Base-by-base conservation (phyloP, 371 early-diverging fungal genomes). In the Haplosporangium sp. region DNA sequence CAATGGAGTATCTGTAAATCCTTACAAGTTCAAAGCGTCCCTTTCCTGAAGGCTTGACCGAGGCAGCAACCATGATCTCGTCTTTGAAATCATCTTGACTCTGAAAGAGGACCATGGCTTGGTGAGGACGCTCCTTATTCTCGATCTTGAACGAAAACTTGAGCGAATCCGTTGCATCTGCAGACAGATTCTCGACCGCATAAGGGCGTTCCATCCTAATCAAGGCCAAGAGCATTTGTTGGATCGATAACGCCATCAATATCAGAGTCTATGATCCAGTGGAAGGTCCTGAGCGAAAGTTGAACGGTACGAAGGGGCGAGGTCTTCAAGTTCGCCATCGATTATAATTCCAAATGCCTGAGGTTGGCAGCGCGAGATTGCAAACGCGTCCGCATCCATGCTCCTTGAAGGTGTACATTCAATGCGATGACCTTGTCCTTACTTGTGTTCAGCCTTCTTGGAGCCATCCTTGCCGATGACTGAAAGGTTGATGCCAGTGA, bases 61-160 rank as follows among this genome's bases (percentile, higher is more conserved):
- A 57, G 6, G 72, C 73, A 46, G 68, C 73, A 6, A 77, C 62
- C 68, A 72, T 67, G 50, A 77, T 61, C 61, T 72, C 64, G 53
- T 77, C 79, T 45, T 62, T 53, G 55, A 59, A 67, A 21, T 77
- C 79, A 64, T 77, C 79, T 68, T 77, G 67, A 50, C 79, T 77
- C 65, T 72, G 52, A 29, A 77, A 77, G 36, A 67, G 48, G 18
- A 77, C 68, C 79, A 77, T 77, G 18, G 79, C 79, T 37, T 77
- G 79, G 29, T 77, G 79, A 14, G 79, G 79, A 23, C 61, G 64
- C 7, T 63, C 79, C 61, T 59, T 64, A 50, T 67, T 77, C 46
- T 72, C 62, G 41, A 77, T 29, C 69, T 77, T 77, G 72, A 72
- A 77, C 11, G 73, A 66, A 46, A 77, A 62, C 68, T 72, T 72